These are phyloP conservation scores for Candida boidinii DNA, from an alignment of 805 yeast genomes.

Conservation along the genomic window DNA sequence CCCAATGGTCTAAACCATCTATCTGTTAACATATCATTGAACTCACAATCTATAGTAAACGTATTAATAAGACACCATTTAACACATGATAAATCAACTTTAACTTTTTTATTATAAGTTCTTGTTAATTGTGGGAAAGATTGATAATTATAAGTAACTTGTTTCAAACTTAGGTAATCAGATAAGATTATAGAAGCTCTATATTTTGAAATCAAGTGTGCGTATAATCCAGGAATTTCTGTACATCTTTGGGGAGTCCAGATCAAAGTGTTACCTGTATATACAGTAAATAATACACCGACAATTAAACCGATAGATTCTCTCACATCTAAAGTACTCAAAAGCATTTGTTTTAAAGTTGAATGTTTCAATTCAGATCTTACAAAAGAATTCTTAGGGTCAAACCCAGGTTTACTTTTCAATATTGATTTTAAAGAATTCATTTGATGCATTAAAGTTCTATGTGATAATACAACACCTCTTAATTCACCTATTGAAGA, in stretches of 20 bases:
- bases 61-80: constrained; percentile 89
- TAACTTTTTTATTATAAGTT: constrained; percentile 64
- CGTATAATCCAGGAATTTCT: constrained; percentile 80
- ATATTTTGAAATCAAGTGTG: constrained; percentile 63
- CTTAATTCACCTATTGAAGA: constrained; percentile 86
- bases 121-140: constrained; percentile 80
- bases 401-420: constrained; percentile 43
- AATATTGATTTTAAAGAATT: constrained; percentile 60
- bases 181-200: constrained; percentile 70
- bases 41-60: constrained; percentile 85
- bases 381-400: constrained; percentile 35
- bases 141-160: constrained; percentile 89
- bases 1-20: constrained; percentile 91
- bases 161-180: constrained; percentile 82
- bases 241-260: constrained; percentile 73
- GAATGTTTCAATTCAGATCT: constrained; percentile 42
- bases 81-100: constrained; percentile 70
- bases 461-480: constrained; percentile 89
- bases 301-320: constrained; percentile 80
- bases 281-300: constrained; percentile 74
- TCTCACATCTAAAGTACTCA: constrained; percentile 60
- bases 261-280: constrained; percentile 71
- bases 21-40: constrained; percentile 78
- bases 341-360: constrained; percentile 43
- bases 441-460: constrained; percentile 86